Evolutionary conservation across 768 basidiomycete species (phyloP), one percentile per base, ranked within the genome.

Genomic region (Neoboletus magnificus): DNA sequence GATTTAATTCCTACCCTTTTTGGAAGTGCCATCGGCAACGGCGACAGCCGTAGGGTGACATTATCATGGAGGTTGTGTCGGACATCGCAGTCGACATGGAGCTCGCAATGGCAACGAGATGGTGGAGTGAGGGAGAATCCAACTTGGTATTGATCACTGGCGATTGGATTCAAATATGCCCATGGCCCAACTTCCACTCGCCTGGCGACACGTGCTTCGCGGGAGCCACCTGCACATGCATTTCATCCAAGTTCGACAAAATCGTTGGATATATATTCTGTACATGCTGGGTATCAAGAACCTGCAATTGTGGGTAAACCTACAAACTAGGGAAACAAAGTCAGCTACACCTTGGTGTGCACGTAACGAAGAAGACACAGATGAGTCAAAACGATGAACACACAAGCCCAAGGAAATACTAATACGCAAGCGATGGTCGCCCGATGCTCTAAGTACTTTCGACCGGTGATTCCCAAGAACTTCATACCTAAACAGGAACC

Each of bases 1-100:
- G 3, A 37, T 37, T n/a, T 13, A 29, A 42, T 48, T 50, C 50
- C 35, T 52, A 22, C 64, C 57, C 22, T 39, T 62, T 66, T 60
- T 35, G 62, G 61, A 2, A 60, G 50, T 36, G 18, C n/a, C n/a
- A 39, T 27, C 20, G 18, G 15, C 11, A 20, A n/a, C 25, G 39
- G 9, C 39, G 23, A 30, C 44, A 7, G 12, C 3, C n/a, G 7
- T n/a, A n/a, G n/a, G n/a, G 29, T 3, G 29, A 46, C 32, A 35
- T 23, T 33, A 36, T 30, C 36, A 13, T 18, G 13, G 40, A 20
- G 25, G 7, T n/a, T 2, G n/a, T 13, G 16, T 23, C 33, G 23
- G 48, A 22, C 30, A 18, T 33, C 15, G 10, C 15, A 15, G 12
- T 22, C 50, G 30, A 23, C 20, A 12, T 37, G 48, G 13, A 12